Conservation (phyloP, 495 filamentous ascomycete genomes). For the Aspergillus incahuasiensis region DNA sequence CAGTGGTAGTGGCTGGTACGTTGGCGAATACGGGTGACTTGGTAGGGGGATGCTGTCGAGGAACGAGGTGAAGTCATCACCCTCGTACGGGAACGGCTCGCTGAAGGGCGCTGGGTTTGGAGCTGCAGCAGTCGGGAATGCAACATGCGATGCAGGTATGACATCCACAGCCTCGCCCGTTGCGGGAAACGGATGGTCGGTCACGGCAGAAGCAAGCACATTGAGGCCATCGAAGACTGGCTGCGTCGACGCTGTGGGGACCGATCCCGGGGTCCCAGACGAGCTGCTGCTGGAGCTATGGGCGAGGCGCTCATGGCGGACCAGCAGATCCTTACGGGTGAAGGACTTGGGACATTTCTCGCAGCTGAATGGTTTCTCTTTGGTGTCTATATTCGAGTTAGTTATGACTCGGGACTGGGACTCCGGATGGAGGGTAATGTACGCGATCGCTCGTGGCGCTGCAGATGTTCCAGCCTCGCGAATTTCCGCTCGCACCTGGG, state of each 20-base stretch:
- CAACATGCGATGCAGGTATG: conserved; percentile 10
- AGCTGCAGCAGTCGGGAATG: conserved; percentile 2
- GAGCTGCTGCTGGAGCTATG: conserved; percentile 23
- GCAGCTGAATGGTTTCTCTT: conserved; percentile 40
- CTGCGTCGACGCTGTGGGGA: conserved; percentile 20
- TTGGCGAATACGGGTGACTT: conserved; percentile 37
- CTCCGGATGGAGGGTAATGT: not conserved
- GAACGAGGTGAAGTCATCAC: conserved; percentile 39
- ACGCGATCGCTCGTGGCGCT: conserved; percentile 44
- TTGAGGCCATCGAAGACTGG: conserved; percentile 28
- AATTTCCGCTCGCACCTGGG: conserved; percentile 34
- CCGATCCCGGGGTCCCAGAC: conserved; percentile 13
- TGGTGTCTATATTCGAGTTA: conserved; percentile 32
- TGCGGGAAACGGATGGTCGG: conserved; percentile 15
- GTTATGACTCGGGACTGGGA: not conserved
- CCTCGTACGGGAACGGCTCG: conserved; percentile 29
- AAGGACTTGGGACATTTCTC: conserved; percentile 37
- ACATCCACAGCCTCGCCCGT: not conserved
- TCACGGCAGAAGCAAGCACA: conserved; percentile 33
- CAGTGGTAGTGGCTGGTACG: conserved; percentile 37
- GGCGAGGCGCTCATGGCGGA: conserved; percentile 34
- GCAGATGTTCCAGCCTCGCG: conserved; percentile 40
- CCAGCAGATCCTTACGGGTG: conserved; percentile 38
- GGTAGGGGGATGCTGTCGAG: conserved; percentile 39
- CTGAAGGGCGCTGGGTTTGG: conserved; percentile 25